Conservation (phyloP, 1,284 basidiomycete species). For the Tylopilus sp. region DNA sequence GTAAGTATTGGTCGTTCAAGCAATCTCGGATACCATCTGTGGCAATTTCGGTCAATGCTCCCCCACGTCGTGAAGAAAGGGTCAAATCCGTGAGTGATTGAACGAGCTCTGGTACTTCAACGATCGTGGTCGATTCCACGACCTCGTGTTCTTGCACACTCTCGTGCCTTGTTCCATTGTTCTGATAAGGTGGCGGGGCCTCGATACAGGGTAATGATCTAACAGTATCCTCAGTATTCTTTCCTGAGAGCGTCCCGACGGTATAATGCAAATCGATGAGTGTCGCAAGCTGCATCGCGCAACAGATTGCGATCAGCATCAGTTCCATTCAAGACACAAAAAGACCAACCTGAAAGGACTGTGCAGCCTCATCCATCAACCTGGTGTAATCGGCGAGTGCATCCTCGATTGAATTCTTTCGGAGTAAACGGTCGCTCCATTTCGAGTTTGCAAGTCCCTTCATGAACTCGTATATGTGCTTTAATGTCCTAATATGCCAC, state of each 20-base stretch:
- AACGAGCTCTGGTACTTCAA: conserved; percentile 10
- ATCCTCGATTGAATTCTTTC: conserved; percentile 52
- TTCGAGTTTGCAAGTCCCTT: conserved; percentile 49
- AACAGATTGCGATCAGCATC: not conserved
- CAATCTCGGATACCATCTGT: conserved; percentile 27
- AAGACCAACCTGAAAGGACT: conserved; percentile 57
- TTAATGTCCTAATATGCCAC: conserved; percentile 46
- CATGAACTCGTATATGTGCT: conserved; percentile 55
- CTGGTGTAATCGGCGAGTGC: conserved; percentile 48
- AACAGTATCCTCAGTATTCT: not conserved
- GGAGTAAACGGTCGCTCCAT: conserved; percentile 55
- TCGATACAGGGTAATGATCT: conserved; percentile 9
- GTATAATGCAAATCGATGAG: conserved; percentile 63
- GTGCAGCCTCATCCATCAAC: conserved; percentile 56
- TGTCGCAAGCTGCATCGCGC: conserved; percentile 51
- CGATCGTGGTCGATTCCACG: conserved; percentile 6
- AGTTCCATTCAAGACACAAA: not conserved
- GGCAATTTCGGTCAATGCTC: conserved; percentile 32
- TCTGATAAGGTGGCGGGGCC: conserved; percentile 35
- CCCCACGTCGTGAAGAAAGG: conserved; percentile 16
- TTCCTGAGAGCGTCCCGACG: conserved; percentile 37
- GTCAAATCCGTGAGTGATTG: not conserved
- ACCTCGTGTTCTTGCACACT: not conserved
- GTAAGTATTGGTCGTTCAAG: conserved; percentile 38
- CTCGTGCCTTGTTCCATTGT: conserved; percentile 4